These are phyloP conservation scores for Silene vulgaris DNA, from an alignment of 179 eudicot genomes.

Conservation along the genomic window DNA sequence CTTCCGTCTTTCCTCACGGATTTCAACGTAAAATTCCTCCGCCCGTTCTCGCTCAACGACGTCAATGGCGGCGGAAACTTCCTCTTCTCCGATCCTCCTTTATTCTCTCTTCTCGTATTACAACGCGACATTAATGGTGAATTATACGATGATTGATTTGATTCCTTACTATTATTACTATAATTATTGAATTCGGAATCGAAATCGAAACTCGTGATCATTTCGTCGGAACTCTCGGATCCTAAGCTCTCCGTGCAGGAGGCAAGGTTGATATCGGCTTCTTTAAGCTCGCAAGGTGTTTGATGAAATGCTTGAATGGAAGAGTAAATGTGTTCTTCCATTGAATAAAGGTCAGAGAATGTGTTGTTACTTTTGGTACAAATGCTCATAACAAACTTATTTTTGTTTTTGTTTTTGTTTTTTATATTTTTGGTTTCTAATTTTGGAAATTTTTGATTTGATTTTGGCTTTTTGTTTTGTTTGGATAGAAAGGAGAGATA, in stretches of 20 bases:
- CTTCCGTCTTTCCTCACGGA: conserved; percentile 46
- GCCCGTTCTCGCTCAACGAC: conserved; percentile 35
- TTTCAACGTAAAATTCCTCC: conserved; percentile 35
- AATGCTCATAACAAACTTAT: too few relatives aligned
- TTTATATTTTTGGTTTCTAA: too few relatives aligned
- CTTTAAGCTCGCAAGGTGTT: conserved; percentile 11
- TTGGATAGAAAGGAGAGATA: too few relatives aligned
- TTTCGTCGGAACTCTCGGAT: conserved; percentile 57
- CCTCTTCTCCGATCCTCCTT: conserved; percentile 6
- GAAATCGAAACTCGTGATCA: conserved; percentile 8
- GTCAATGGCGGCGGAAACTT: conserved; percentile 59
- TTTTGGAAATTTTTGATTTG: too few relatives aligned
- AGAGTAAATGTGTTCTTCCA: background rate
- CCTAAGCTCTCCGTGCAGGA: conserved; percentile 62
- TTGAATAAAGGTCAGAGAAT: too few relatives aligned
- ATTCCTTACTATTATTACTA: background rate
- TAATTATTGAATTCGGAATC: conserved; percentile 15
- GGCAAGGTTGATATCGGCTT: conserved; percentile 27
- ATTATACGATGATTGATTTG: too few relatives aligned
- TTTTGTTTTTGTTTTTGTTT: too few relatives aligned
- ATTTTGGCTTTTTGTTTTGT: too few relatives aligned
- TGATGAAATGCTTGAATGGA: conserved; percentile 27
- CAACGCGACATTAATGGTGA: background rate
- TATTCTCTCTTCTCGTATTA: conserved; percentile 8
- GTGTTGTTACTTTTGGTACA: too few relatives aligned